Evolutionary conservation across 805 yeast genomes (phyloP).

Genomic region (Candida suzukii): DNA sequence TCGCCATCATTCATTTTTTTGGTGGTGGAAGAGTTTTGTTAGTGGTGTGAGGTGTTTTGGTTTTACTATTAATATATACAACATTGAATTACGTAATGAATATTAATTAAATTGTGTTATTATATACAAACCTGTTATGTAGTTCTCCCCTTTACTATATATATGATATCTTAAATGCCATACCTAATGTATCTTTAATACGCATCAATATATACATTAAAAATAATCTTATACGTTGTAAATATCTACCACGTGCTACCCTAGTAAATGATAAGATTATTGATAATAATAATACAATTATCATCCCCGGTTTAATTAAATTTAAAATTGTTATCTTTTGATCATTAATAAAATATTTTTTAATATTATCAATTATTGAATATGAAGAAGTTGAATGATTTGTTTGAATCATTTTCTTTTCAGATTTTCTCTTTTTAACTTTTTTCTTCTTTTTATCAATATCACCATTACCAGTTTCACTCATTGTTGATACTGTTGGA

Average conservation of each 20-base stretch:
- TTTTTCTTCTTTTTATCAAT: conserved; percentile 1
- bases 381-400: not conserved
- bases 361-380: conserved; percentile 1
- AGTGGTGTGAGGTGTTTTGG: no score
- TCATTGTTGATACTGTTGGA: no score
- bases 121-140: no score
- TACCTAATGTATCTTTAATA: conserved; percentile 13
- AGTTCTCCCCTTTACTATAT: not conserved
- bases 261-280: not conserved
- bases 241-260: not conserved
- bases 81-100: no score
- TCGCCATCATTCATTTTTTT: no score
- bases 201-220: conserved; percentile 6
- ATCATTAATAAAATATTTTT: not conserved
- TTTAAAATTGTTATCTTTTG: not conserved
- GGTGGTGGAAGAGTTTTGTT: no score
- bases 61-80: no score
- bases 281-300: conserved; percentile 1
- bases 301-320: conserved; percentile 3
- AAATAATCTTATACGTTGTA: not conserved
- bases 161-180: conserved; percentile 9
- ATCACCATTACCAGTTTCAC: no score
- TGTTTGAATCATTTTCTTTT: not conserved
- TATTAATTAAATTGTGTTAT: no score
- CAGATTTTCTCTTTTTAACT: conserved; percentile 1